These are phyloP conservation scores for Eucalyptus paniculata DNA, from an alignment of 345 rosid species.

Conservation along the genomic window DNA sequence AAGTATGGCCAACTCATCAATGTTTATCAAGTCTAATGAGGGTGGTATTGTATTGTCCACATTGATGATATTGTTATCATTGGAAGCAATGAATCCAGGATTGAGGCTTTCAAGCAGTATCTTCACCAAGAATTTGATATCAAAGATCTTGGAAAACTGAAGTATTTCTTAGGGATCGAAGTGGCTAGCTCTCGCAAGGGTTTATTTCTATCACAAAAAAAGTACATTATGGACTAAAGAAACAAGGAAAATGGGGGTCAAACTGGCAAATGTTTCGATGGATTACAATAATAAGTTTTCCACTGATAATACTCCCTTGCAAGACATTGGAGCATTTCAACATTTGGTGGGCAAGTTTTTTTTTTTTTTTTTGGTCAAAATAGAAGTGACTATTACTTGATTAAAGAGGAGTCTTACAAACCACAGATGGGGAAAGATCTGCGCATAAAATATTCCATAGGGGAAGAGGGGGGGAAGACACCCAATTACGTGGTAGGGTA, in stretches of 20 bases:
- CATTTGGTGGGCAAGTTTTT: too few relatives aligned
- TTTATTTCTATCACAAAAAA: not conserved
- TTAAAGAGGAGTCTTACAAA: too few relatives aligned
- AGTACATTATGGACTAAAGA: not conserved
- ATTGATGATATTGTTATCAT: not conserved
- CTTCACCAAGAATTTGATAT: not conserved
- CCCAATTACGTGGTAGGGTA: too few relatives aligned
- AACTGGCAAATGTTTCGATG: not conserved
- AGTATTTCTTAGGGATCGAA: not conserved
- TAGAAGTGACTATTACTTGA: too few relatives aligned
- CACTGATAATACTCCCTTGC: not conserved
- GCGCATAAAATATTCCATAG: too few relatives aligned
- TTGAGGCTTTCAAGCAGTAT: not conserved
- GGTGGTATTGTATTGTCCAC: not conserved
- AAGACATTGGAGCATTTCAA: too few relatives aligned
- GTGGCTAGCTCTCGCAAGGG: not conserved
- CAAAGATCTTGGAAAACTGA: not conserved
- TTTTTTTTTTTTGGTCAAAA: too few relatives aligned
- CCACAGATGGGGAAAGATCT: too few relatives aligned
- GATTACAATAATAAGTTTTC: not conserved
- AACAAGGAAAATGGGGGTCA: not conserved
- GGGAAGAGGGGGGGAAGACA: too few relatives aligned
- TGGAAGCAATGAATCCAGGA: fast-evolving
- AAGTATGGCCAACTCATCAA: not conserved
- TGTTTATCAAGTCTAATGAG: not conserved